A percentile compares a stretch with the other conserved stretches of the same genome.
phyloP scores from a whole-genome alignment of 2,329 filamentous ascomycete species.

The Ceratocystiopsis minuta region DNA sequence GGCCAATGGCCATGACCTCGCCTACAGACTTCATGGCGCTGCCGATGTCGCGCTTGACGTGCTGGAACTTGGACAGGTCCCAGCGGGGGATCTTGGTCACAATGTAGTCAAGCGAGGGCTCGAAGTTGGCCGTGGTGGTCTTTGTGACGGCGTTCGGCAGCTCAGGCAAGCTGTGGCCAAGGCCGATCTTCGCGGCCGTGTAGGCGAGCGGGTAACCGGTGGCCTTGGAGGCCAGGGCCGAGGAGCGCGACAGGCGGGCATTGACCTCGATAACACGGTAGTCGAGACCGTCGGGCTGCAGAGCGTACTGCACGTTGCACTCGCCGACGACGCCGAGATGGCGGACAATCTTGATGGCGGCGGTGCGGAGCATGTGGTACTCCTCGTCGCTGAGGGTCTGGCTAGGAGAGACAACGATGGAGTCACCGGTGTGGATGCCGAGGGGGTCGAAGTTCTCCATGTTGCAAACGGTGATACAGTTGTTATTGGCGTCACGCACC shows the following conservation, averaged over 20 bases:
- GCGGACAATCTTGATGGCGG: slow-evolving; percentile 94
- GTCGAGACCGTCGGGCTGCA: slow-evolving; percentile 91
- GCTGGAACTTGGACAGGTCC: slow-evolving; percentile 98
- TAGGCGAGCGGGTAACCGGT: slow-evolving; percentile 95
- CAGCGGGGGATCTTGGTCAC: slow-evolving; percentile 97
- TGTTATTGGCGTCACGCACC: slow-evolving; percentile 89
- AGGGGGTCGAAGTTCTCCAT: slow-evolving; percentile 98
- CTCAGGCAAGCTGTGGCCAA: slow-evolving; percentile 87
- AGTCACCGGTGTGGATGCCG: slow-evolving; percentile 95
- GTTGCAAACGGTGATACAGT: slow-evolving; percentile 98
- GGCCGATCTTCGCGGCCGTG: slow-evolving; percentile 93
- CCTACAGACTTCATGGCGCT: slow-evolving; percentile 98
- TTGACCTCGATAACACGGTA: slow-evolving; percentile 99
- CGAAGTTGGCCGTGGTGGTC: slow-evolving; percentile 97
- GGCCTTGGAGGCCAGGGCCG: slow-evolving; percentile 90
- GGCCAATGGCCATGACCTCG: slow-evolving; percentile 97
- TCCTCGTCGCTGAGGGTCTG: slow-evolving; percentile 97
- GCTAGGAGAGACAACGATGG: slow-evolving; percentile 91
- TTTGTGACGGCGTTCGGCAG: slow-evolving; percentile 96
- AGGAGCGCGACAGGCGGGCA: slow-evolving; percentile 92
- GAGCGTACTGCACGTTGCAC: slow-evolving; percentile 95
- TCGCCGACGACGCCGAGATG: slow-evolving; percentile 95
- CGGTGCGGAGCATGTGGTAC: slow-evolving; percentile 97
- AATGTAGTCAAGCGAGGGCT: slow-evolving; percentile 92
- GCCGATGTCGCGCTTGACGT: slow-evolving; percentile 93